Base-by-base conservation (phyloP, 2,329 filamentous ascomycete genomes). In the Ophiostoma quercus region DNA sequence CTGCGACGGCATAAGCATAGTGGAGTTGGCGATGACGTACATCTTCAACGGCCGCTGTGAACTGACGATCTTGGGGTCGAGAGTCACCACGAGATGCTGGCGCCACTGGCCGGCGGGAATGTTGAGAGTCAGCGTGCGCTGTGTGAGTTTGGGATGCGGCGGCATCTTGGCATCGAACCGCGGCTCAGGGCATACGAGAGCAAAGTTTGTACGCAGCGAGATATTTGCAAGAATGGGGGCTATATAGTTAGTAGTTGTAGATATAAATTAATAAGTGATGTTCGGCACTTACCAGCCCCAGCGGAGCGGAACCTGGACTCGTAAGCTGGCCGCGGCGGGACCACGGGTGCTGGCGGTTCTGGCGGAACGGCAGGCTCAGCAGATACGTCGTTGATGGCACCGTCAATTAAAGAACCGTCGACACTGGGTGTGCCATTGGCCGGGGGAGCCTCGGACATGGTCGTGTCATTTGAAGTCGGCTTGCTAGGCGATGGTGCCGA, bases 111-210 rank as follows among this genome's bases (percentile, higher is more conserved):
- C 85, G 1, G 84, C 79, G 1, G 91, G 88, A 11, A 95, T 81
- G 71, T 88, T 89, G 69, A 95, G 81, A 6, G 91, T 91, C 60
- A 90, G 82, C 4, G 88, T 92, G 74, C 94, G 90, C 71, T 92
- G 87, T 37, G 87, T 84, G 74, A 90, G 84, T 22, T 84, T 85
- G 7, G 86, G 80, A 68, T 89, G 88, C 3, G 92, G 88, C 1
- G 85, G 83, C 41, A 96, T 80, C 47, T 86, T 84, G 69, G 91
- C 81, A 43, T 85, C 81, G 76, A 90, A 88, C 34, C 86, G 87
- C 34, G 85, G 85, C 9, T 87, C 81, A 2, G 88, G 78, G n/a
- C 67, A 68, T 67, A 86, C 85, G 60, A 92, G 82, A 12, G 84
- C 84, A 0, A 90, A 88, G 76, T 94, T 90, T 8, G 89, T 89